Evolutionary conservation across 2,329 filamentous ascomycete genomes (phyloP), one percentile per base, ranked within the genome.

Genomic region (Fusarium graminum): DNA sequence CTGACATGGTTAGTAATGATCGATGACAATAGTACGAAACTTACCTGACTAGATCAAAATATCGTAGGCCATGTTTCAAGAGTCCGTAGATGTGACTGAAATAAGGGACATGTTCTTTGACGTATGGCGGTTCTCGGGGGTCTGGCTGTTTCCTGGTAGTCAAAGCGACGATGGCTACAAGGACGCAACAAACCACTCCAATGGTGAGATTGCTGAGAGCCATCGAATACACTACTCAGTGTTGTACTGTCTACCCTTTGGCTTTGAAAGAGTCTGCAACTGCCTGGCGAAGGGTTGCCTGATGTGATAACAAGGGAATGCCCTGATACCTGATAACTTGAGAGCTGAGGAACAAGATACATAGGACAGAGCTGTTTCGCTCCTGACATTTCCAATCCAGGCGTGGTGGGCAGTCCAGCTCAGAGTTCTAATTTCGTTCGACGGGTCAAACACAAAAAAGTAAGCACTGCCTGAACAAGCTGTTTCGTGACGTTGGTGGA

Each of bases 41-140:
- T 11, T 19, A 41, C 65, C 65, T 69, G 40, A 66, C 62, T 3
- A 66, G 14, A 16, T 69, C 66, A 26, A 69, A 68, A 11, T 69
- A 69, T 14, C 57, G 42, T 11, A 69, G 14, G 30, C 66, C 66
- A 68, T 68, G 51, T 5, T 53, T 66, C 8, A 69, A 38, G 0
- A 68, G 30, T 25, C 65, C 61, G 13, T 66, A 66, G 12, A 69
- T 66, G 11, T 69, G 65, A 43, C 61, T 55, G 26, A 68, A 38
- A 26, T 56, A 68, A 0, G 65, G 61, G 0, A 69, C 25, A 3
- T 3, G 44, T 34, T 69, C 65, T 36, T 66, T 66, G 28, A 69
- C 51, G 3, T 66, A 66, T 0, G 65, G 57, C 4, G 66, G 66
- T 4, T 69, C 66, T 16, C 61, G 63, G 16, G 22, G 28, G 2